Evolutionary conservation across 345 rosid genomes (phyloP).

Genomic region (Eucalyptus fibrosa): DNA sequence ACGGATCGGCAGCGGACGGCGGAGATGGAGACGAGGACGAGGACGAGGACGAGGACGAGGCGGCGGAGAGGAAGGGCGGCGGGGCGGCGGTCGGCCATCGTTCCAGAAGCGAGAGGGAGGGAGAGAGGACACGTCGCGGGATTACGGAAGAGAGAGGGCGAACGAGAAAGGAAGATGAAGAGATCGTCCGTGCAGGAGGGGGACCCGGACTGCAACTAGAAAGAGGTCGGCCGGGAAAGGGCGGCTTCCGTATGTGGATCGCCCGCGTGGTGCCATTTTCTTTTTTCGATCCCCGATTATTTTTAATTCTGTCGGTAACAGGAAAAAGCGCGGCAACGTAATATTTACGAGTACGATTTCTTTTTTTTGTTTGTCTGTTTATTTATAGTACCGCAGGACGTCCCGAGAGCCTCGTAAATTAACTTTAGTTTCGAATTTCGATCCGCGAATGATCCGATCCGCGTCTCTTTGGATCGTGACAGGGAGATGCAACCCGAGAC

Average conservation of each 20-base stretch:
- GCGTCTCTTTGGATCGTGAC: neutral
- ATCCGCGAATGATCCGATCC: neutral
- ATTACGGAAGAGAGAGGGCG: neutral
- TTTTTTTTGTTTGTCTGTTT: neutral
- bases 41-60: neutral
- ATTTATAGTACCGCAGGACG: no score
- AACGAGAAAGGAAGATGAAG: neutral
- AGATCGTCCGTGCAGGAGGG: neutral
- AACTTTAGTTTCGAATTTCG: neutral
- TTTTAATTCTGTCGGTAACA: neutral
- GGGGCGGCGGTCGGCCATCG: neutral
- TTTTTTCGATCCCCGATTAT: neutral
- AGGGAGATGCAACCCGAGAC: neutral
- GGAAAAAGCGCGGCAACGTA: neutral
- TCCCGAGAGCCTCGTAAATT: neutral
- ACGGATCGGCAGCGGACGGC: conserved; percentile 10
- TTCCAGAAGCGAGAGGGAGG: neutral
- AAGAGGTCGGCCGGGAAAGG: neutral
- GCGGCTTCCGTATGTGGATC: neutral
- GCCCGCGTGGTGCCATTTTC: neutral
- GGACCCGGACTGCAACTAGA: neutral
- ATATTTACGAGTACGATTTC: neutral
- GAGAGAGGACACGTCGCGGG: neutral
- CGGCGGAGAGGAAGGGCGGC: neutral
- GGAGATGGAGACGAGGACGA: neutral